phyloP scores from a whole-genome alignment of 805 yeast species.

The Saccharomycopsis sp. region DNA sequence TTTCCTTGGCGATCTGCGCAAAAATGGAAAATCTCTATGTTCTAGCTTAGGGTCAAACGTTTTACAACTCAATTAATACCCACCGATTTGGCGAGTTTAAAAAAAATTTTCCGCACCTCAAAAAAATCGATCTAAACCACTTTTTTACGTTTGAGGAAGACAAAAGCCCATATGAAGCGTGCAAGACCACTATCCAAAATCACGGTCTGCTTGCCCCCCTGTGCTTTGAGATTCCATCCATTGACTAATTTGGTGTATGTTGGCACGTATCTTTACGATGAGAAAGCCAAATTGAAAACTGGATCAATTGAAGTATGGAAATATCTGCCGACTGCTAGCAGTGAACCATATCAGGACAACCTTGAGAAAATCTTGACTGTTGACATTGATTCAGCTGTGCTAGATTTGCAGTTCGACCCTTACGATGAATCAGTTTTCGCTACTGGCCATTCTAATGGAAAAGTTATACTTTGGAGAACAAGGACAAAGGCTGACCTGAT shows the following conservation, averaged over 20 bases:
- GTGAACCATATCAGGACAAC: background rate
- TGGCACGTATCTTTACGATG: constrained; percentile 78
- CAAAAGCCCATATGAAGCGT: too few relatives aligned
- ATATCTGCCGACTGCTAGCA: background rate
- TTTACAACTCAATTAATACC: too few relatives aligned
- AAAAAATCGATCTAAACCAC: too few relatives aligned
- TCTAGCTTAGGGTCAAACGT: too few relatives aligned
- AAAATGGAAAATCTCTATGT: too few relatives aligned
- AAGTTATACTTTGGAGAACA: constrained; percentile 53
- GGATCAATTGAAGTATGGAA: constrained; percentile 50
- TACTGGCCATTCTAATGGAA: constrained; percentile 80
- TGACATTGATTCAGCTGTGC: constrained; percentile 52
- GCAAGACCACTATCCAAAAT: constrained; percentile 25
- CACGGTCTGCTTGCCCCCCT: constrained; percentile 67
- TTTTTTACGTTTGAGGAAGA: too few relatives aligned
- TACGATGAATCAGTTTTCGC: constrained; percentile 40
- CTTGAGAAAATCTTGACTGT: constrained; percentile 24
- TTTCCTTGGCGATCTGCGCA: too few relatives aligned
- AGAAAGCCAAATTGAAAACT: constrained; percentile 47
- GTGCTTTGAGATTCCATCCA: constrained; percentile 62
- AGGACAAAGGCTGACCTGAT: background rate
- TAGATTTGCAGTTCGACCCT: constrained; percentile 70
- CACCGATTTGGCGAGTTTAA: too few relatives aligned
- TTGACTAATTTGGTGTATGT: constrained; percentile 40
- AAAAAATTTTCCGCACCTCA: too few relatives aligned